Base-by-base conservation (phyloP, 345 rosid genomes). In the Eucalyptus victrix region DNA sequence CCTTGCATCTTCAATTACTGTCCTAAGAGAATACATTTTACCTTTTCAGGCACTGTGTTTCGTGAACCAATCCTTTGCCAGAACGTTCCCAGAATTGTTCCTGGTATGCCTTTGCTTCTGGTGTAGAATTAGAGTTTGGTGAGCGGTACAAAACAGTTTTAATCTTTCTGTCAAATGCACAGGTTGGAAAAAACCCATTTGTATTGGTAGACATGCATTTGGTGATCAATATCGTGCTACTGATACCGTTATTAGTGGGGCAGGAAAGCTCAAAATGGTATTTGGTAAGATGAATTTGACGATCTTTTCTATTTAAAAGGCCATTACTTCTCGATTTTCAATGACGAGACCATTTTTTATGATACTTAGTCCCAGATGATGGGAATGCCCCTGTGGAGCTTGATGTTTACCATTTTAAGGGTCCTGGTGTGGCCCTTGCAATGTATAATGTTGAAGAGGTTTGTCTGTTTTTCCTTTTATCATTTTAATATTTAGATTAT, bases 191-290 rank as follows among this genome's bases (percentile, higher is more conserved):
- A 97, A 96, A 90, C 97, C 99, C 86, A 97, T 98, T 91, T 98
- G 99, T 91, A 96, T 97, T 91, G 99, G 99, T 89, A 96, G 99
- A 90, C 99, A 98, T 95, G 99, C 99, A 91, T 98, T 98, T 93
- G 99, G 98, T 50, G 99, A 98, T 95, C 99, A 98, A 91, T 98
- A 96, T 91, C 96, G 98, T 89, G 99, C 99, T 87, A 96, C 98
- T 37, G 98, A 97, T 88, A 42, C 93, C 3, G 86, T 97, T 49
- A 94, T 98, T 89, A 91, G 92, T 88, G 99, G 96, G 90, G 98
- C 99, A 86, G 99, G 99, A 91, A 98, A 96, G 92, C 96, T 98
- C 88, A 98, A 96, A 95, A 95, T 98, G 97, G 93, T 96, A 89
- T 98, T 95, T 89, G 98, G 98, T 98, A 91, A 93, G 96, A 90